Base-by-base conservation (phyloP, 495 filamentous ascomycete species). In the Penicillium angulare region DNA sequence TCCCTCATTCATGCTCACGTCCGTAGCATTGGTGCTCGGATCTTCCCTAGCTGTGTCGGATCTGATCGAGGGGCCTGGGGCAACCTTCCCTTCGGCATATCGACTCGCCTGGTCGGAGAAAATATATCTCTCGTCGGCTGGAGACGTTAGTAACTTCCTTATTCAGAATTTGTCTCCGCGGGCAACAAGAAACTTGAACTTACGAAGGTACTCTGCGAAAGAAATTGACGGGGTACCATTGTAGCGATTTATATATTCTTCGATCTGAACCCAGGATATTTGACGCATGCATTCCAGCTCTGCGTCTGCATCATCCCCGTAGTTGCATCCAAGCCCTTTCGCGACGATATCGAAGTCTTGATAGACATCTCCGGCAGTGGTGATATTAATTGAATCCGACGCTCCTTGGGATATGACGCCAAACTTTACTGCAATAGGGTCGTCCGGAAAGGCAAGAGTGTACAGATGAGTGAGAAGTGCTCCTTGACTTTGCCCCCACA, bases 261-360 rank as follows among this genome's bases (percentile, higher is more conserved):
- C 65, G 39, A 79, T 70, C 36, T 55, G 57, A 0, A 56, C 54
- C 49, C 51, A 59, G 21, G 66, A 59, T 13, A 78, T 45, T 20
- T 63, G 58, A 18, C 68, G 71, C 74, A 80, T 75, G 49, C 76
- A 80, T 1, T 79, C 74, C 2, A 63, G 56, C 7, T 57, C 39
- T 2, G 70, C 63, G 9, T 52, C 40, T 7, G 65, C 52, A 18
- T 74, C 65, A n/a, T 52, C 38, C 9, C 64, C 60, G 53, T 65
- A 67, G 21, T 65, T 65, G 54, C 77, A 80, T 39, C 73, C 74
- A 23, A 77, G 51, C 1, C 65, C 56, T 29, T 56, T 43, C 9
- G 77, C 76, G 5, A 77, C 70, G 34, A 68, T 74, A 17, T 67
- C 65, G 55, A 78, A 78, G 39, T 70, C 70, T n/a, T 48, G 20